Base-by-base conservation (phyloP, 805 yeast genomes). In the Lipomyces starkeyi region DNA sequence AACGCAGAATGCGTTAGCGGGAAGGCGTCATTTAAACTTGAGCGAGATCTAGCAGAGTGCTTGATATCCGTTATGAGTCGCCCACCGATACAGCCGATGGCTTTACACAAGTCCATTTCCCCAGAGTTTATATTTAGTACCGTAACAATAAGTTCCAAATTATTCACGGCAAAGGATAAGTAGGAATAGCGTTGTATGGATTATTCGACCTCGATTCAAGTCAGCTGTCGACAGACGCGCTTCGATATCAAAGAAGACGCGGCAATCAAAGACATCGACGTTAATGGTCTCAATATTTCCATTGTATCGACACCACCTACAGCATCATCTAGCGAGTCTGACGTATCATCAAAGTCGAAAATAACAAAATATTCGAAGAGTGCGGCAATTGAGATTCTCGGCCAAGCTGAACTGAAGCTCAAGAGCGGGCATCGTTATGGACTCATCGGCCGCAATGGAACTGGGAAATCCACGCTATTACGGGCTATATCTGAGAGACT, bases 401-500 rank as follows among this genome's bases (percentile, higher is more conserved):
- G n/a, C 11, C 29, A 35, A 0, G 60, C 60, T 9, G 47, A 58
- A 8, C 27, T 58, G 29, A 58, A 35, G 34, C 52, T 58, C 22
- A 58, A 37, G 60, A 6, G 32, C 13, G 60, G 60, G 29, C 14
- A n/a, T 32, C 43, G 37, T 4, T 58, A 58, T 34, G 43, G 60
- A 17, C 47, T 58, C 27, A 34, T 34, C 29, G 60, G 60, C 11
- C 43, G 60, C 27, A 58, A 58, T 58, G 60, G 60, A 8, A 20
- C 52, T 11, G 60, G 60, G 14, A 58, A 58, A 22, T 58, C 60
- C 9, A 58, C 60, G 2, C 14, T 58, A 17, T 58, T 58, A 17
- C 60, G 60, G 25, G 32, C 60, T 2, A 35, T 58, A 20, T 35
- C 47, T 2, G 60, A 58, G 6, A 20, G 29, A 8, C 60, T 58